A percentile compares a stretch with the other conserved stretches of the same genome.
Conservation (phyloP, 805 yeast species). For the Candida taoyuanica region DNA sequence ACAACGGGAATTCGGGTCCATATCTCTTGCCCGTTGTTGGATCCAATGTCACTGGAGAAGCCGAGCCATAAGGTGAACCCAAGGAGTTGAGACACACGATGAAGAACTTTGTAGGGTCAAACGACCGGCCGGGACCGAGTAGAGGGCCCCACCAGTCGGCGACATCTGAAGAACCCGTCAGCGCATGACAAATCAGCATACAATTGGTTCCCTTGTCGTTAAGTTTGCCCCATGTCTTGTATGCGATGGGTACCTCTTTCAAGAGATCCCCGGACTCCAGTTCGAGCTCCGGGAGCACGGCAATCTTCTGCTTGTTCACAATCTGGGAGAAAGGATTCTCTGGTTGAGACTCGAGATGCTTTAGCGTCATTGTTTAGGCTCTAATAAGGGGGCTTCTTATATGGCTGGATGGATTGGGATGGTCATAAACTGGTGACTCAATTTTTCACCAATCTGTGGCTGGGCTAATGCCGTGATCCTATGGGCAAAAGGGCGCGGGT, state of each 20-base stretch:
- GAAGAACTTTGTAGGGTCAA: slow-evolving; percentile 85
- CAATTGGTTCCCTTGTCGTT: slow-evolving; percentile 69
- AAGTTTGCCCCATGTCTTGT: slow-evolving; percentile 90
- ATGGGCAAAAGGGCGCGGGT: slow-evolving; percentile 1
- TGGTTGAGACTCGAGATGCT: slow-evolving; percentile 31
- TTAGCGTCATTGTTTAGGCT: slow-evolving; percentile 1
- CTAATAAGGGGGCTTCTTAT: neutral
- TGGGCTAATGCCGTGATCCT: neutral
- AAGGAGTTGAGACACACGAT: slow-evolving; percentile 87
- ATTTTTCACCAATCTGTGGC: neutral
- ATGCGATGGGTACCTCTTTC: slow-evolving; percentile 81
- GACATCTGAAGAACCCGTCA: slow-evolving; percentile 94
- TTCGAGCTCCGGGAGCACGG: slow-evolving; percentile 65
- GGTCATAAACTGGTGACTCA: too few relatives aligned
- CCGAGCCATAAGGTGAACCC: slow-evolving; percentile 95
- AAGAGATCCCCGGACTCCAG: slow-evolving; percentile 81
- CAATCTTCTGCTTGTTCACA: slow-evolving; percentile 74
- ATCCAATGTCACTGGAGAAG: slow-evolving; percentile 83
- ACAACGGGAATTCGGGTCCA: slow-evolving; percentile 94
- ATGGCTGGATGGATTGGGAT: too few relatives aligned
- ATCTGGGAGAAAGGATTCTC: slow-evolving; percentile 66
- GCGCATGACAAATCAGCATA: slow-evolving; percentile 90
- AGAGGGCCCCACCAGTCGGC: slow-evolving; percentile 99
- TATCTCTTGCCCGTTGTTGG: slow-evolving; percentile 69
- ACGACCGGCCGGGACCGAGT: slow-evolving; percentile 78